Evolutionary conservation across 139 green algal species (phyloP).

Genomic region (Nannochloris sp.): DNA sequence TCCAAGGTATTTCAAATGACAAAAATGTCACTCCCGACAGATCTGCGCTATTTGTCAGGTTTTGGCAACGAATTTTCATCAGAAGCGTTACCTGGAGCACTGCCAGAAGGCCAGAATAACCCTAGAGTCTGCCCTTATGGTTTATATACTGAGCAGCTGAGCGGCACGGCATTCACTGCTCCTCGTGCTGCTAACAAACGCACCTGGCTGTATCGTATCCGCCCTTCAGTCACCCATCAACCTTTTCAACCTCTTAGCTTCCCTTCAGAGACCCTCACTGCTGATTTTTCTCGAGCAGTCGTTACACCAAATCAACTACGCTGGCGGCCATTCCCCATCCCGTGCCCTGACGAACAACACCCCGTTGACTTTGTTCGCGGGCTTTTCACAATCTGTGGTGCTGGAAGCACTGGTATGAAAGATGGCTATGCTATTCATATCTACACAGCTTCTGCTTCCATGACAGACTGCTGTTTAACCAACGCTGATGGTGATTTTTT

Average conservation of each 20-base stretch:
- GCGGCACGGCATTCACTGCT: conserved; percentile 86
- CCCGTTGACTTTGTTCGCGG: conserved; percentile 76
- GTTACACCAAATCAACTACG: conserved; percentile 88
- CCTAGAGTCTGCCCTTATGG: conserved; percentile 74
- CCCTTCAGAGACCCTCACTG: conserved; percentile 44
- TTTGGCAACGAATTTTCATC: conserved; percentile 73
- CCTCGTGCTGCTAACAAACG: conserved; percentile 63
- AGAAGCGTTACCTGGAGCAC: conserved; percentile 75
- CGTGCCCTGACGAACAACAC: too few species aligned
- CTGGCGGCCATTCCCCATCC: conserved; percentile 71
- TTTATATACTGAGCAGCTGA: conserved; percentile 91
- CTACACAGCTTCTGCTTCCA: conserved; percentile 60
- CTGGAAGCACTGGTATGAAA: conserved; percentile 68
- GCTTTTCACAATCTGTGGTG: conserved; percentile 77
- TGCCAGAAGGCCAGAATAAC: conserved; percentile 86
- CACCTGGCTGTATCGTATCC: conserved; percentile 90
- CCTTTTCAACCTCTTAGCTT: conserved; percentile 64
- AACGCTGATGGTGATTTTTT: conserved; percentile 94
- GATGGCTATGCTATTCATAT: conserved; percentile 89
- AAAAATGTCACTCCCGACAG: too few species aligned
- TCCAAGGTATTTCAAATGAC: too few species aligned
- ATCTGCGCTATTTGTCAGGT: too few species aligned
- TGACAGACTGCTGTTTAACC: conserved; percentile 67
- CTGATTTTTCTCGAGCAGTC: conserved; percentile 49
- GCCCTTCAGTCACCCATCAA: conserved; percentile 81